Percentiles rank a stretch among this genome's conserved stretches.
Conservation (phyloP, 768 basidiomycete species). For the Clavulina sp. region DNA sequence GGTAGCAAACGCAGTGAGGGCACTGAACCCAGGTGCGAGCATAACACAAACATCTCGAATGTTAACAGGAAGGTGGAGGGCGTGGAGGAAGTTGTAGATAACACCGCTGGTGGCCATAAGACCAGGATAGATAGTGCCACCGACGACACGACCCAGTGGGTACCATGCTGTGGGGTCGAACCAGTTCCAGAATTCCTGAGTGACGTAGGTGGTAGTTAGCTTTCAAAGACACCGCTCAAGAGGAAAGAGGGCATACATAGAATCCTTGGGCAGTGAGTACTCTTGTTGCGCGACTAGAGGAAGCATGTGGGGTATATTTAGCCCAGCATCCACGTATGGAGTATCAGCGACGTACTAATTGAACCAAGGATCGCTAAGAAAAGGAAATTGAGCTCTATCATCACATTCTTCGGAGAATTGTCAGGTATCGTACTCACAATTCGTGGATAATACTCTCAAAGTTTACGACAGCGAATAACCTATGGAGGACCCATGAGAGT, state of each 20-base stretch:
- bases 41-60: slow-evolving; percentile 95
- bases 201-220: neutral
- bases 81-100: slow-evolving; percentile 82
- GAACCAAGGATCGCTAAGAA: slow-evolving; percentile 89
- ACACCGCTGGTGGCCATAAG: slow-evolving; percentile 96
- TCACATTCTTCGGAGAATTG: neutral
- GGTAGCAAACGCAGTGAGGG: slow-evolving; percentile 89
- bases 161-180: slow-evolving; percentile 99
- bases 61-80: slow-evolving; percentile 86
- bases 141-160: slow-evolving; percentile 93
- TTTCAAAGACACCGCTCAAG: neutral
- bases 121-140: slow-evolving; percentile 96
- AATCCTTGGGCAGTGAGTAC: slow-evolving; percentile 87
- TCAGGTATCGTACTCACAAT: slow-evolving; percentile 46
- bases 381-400: neutral
- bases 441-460: slow-evolving; percentile 99
- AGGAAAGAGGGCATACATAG: slow-evolving; percentile 43
- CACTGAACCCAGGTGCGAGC: slow-evolving; percentile 91
- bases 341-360: slow-evolving; percentile 59
- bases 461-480: slow-evolving; percentile 76
- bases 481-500: neutral
- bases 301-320: neutral
- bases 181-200: slow-evolving; percentile 99
- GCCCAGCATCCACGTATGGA: neutral
- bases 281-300: slow-evolving; percentile 72